A percentile compares a stretch with the other conserved stretches of the same genome.
Evolutionary conservation across 148 eudicot species (phyloP).

Genomic region (Simmondsia chinensis): DNA sequence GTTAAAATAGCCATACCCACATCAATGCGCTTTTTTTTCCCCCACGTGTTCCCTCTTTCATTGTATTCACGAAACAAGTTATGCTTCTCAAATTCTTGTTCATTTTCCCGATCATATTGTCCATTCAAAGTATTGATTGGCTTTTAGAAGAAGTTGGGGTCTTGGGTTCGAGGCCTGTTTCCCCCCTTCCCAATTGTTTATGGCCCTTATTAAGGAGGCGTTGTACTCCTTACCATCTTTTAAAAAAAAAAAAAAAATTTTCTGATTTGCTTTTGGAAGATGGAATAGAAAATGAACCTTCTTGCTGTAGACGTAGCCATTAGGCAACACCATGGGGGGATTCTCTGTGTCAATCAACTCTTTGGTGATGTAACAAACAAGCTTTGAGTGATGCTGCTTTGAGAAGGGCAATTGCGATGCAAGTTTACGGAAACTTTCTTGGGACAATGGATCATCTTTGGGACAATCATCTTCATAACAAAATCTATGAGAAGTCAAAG

Average conservation of each 20-base stretch:
- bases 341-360: conserved; percentile 99
- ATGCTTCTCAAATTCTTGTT: no score
- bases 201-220: no score
- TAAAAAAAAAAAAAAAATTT: not conserved
- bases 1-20: no score
- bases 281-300: conserved; percentile 40
- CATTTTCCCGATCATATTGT: no score
- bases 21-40: no score
- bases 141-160: no score
- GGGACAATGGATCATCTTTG: conserved; percentile 92
- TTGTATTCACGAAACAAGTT: no score
- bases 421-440: conserved; percentile 87
- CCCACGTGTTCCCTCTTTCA: no score
- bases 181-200: no score
- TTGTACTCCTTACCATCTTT: no score
- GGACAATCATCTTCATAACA: conserved; percentile 91
- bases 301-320: conserved; percentile 91
- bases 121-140: no score
- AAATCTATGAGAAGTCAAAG: conserved; percentile 63
- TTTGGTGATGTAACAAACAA: conserved; percentile 91
- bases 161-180: no score
- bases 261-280: not conserved
- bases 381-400: conserved; percentile 98
- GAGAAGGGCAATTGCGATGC: conserved; percentile 83
- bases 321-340: conserved; percentile 94